Base-by-base conservation (phyloP, 2,329 filamentous ascomycete species). In the Leptographium radiaticola region DNA sequence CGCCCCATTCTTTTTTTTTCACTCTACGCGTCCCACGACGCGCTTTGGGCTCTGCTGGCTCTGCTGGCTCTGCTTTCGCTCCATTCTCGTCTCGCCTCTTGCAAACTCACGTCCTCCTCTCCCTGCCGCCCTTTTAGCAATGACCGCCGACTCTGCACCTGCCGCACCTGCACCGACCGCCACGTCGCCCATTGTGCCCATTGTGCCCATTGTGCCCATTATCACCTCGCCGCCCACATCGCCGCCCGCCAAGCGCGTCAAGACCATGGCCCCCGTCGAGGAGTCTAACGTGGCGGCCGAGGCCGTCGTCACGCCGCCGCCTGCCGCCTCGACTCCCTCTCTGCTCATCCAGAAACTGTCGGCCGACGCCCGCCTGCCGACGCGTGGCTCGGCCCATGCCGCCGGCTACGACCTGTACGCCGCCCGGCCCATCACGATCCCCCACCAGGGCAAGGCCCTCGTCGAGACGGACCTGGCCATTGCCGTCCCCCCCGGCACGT, bases 381-480 rank as follows among this genome's bases (percentile, higher is more conserved):
- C 89, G 0, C 83, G 91, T 53, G 93, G 93, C 60, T 94, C 87
- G 60, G 85, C 83, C 52, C 90, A 87, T 65, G 88, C 93, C 1
- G 93, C 93, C 1, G 93, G 93, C 39, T 97, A 97, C 71, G 93
- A 98, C 69, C 66, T 98, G 55, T 97, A 96, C 70, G 85, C 83
- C 51, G 80, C 89, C 2, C 80, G 81, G 64, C 80, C 85, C 40
- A 84, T 83, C 5, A 77, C 79, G 2, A 83, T 98, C 54, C 90
- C 90, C 0, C 82, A 86, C 2, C 77, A 87, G 56, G 90, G 89
- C 60, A 89, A 95, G 71, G 89, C 75, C 0, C 72, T 96, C 34
- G 89, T 97, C 40, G 86, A 90, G 62, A 97, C 93, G 0, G 91
- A 93, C 63, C 86, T 98, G 59, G 83, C 84, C 62, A 91, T 98